Evolutionary conservation across 192 early-diverging fungal genomes (phyloP).

Genomic region (Bifiguratus adelaidae): DNA sequence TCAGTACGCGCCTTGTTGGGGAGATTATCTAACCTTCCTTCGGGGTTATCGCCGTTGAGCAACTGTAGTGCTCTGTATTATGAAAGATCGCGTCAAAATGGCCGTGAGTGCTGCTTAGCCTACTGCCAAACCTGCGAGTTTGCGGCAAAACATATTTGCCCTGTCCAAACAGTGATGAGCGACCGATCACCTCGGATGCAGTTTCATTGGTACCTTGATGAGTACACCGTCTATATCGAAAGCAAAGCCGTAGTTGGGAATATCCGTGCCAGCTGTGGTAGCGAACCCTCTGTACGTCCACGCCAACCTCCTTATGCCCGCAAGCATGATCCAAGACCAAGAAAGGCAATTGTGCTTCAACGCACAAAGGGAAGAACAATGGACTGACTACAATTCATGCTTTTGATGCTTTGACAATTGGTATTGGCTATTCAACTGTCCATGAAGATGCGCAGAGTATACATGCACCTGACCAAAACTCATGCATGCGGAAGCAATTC

Average conservation of each 20-base stretch:
- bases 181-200: neutral
- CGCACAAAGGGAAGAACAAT: too few species aligned
- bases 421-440: too few species aligned
- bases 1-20: neutral
- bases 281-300: neutral
- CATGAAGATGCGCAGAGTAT: too few species aligned
- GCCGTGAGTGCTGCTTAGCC: too few species aligned
- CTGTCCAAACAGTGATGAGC: constrained; percentile 6
- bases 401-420: too few species aligned
- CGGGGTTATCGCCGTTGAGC: constrained; percentile 44
- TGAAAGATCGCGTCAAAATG: too few species aligned
- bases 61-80: constrained; percentile 48
- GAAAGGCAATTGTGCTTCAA: too few species aligned
- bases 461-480: too few species aligned
- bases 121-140: constrained; percentile 40
- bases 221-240: constrained; percentile 86
- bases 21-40: constrained; percentile 11
- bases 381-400: too few species aligned
- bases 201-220: constrained; percentile 40
- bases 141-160: constrained; percentile 59
- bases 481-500: too few species aligned
- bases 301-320: neutral
- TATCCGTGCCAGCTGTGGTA: neutral
- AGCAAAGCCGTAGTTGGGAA: constrained; percentile 22
- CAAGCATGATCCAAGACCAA: too few species aligned